Percentiles rank a stretch among this genome's conserved stretches.
These are phyloP conservation scores for Piper betle DNA, from an alignment of 164 flowering plant genomes.

Conservation along the genomic window DNA sequence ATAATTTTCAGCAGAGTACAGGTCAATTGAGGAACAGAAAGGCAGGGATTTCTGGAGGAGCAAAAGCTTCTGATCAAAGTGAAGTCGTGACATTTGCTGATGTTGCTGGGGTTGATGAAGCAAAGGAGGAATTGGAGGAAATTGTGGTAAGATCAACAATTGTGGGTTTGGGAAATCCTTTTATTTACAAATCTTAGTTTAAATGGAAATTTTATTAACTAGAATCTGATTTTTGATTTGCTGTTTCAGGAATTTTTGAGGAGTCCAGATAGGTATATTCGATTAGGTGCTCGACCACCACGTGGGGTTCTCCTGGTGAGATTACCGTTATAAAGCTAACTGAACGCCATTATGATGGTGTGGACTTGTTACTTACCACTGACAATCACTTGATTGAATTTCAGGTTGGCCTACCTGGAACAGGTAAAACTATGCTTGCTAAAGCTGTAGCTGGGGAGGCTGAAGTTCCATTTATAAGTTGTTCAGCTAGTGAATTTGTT, in stretches of 20 bases:
- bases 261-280: slow-evolving; percentile 73
- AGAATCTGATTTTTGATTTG: slow-evolving; percentile 12
- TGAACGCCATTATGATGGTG: background rate
- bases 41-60: slow-evolving; percentile 53
- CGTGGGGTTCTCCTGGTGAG: slow-evolving; percentile 98
- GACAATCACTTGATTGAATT: slow-evolving; percentile 12
- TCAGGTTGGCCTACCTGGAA: slow-evolving; percentile 99
- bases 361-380: slow-evolving; percentile 2
- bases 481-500: slow-evolving; percentile 97
- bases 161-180: background rate
- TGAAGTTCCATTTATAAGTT: slow-evolving; percentile 94
- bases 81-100: slow-evolving; percentile 82
- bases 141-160: slow-evolving; percentile 61
- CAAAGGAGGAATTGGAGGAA: slow-evolving; percentile 98
- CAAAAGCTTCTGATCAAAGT: slow-evolving; percentile 71
- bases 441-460: slow-evolving; percentile 99
- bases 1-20: slow-evolving; percentile 44
- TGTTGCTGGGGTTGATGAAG: slow-evolving; percentile 99
- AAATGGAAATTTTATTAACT: background rate
- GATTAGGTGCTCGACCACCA: slow-evolving; percentile 98
- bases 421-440: slow-evolving; percentile 96
- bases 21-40: slow-evolving; percentile 90
- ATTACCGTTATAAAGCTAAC: slow-evolving; percentile 1
- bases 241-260: slow-evolving; percentile 79
- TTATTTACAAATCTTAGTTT: background rate